Evolutionary conservation across 2,329 filamentous ascomycete species (phyloP).

Genomic region (Neofusicoccum umdonicola): DNA sequence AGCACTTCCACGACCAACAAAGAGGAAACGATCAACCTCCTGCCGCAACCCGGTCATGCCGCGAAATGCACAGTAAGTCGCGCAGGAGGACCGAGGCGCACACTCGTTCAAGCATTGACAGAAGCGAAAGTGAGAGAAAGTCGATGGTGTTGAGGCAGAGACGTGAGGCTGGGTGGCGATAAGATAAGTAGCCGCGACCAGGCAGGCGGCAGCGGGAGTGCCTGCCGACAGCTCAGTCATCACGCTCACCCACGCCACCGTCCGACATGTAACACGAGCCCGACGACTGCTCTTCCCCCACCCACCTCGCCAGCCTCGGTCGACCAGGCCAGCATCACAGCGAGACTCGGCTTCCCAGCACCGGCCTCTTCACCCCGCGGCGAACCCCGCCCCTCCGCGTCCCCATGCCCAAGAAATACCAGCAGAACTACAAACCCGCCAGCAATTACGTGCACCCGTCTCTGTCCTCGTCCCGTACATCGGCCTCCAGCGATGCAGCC

Average conservation of each 20-base stretch:
- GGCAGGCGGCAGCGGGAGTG: not conserved
- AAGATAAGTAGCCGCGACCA: slow-evolving; percentile 10
- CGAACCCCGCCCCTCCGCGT: not conserved
- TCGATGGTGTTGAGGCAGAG: not conserved
- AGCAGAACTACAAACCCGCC: slow-evolving; percentile 41
- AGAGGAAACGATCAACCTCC: not conserved
- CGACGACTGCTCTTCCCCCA: not conserved
- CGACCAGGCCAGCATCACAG: not conserved
- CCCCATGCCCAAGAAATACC: slow-evolving; percentile 50
- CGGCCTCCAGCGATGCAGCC: slow-evolving; percentile 22
- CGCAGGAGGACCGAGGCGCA: no score
- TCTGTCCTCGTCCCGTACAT: slow-evolving; percentile 30
- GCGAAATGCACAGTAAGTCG: no score
- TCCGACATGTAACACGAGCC: slow-evolving; percentile 5
- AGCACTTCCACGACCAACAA: not conserved
- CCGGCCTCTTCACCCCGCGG: not conserved
- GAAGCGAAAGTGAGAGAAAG: not conserved
- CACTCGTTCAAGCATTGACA: not conserved
- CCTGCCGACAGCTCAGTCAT: not conserved
- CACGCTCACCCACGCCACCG: not conserved
- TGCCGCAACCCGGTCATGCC: not conserved
- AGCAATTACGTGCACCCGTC: slow-evolving; percentile 40
- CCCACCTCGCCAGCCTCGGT: not conserved
- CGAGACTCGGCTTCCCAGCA: not conserved
- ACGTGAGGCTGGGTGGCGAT: not conserved